phyloP scores from a whole-genome alignment of 768 basidiomycete species.

The Tylopilus subfusipes region DNA sequence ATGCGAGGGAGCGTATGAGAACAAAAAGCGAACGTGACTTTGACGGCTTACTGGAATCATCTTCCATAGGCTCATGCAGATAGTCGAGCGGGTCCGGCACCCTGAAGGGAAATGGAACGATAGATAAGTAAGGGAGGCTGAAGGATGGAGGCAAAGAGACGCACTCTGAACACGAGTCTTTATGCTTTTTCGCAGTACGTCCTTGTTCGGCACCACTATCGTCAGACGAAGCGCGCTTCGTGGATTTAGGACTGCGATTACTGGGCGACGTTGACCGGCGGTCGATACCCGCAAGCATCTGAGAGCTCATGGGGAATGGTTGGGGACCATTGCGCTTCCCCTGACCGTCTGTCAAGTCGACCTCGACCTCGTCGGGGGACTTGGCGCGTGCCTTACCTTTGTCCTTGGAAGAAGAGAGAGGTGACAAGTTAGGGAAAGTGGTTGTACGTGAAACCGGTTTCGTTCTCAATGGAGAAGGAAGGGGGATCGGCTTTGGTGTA shows the following conservation, averaged over 20 bases:
- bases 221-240: constrained; percentile 34
- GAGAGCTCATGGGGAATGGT: constrained; percentile 51
- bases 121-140: constrained; percentile 8
- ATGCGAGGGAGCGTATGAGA: background rate
- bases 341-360: background rate
- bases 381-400: constrained; percentile 20
- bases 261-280: constrained; percentile 25
- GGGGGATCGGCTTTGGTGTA: constrained; percentile 7
- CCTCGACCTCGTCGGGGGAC: background rate
- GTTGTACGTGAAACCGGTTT: constrained; percentile 7
- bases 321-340: constrained; percentile 5
- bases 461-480: constrained; percentile 21
- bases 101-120: constrained; percentile 7
- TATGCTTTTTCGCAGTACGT: constrained; percentile 32
- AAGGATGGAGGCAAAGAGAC: background rate
- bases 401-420: constrained; percentile 13
- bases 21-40: background rate
- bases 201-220: constrained; percentile 29
- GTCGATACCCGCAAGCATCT: constrained; percentile 39
- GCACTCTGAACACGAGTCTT: constrained; percentile 22
- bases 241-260: constrained; percentile 4
- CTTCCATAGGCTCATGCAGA: constrained; percentile 28
- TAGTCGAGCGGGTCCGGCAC: constrained; percentile 7
- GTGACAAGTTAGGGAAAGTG: constrained; percentile 26
- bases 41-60: constrained; percentile 40